Percentiles rank a stretch among this genome's conserved stretches.
phyloP scores from a whole-genome alignment of 2,329 filamentous ascomycete species.

The Cladosporium halotolerans region DNA sequence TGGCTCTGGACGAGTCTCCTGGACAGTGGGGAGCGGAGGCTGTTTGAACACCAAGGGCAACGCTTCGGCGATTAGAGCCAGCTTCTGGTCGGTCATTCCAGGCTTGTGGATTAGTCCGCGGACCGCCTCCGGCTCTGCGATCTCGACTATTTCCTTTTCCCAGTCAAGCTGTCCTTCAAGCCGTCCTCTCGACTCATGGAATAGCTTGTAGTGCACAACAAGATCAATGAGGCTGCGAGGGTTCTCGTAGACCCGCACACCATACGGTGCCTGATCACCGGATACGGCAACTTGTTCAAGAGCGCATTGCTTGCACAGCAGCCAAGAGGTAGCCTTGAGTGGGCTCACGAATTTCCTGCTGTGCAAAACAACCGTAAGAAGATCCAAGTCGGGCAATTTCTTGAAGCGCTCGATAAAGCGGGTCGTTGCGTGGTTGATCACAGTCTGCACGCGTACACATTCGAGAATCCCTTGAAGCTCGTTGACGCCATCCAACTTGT shows the following conservation, averaged over 20 bases:
- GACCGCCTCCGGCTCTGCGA: slow-evolving; percentile 49
- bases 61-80: slow-evolving; percentile 26
- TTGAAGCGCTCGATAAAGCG: slow-evolving; percentile 54
- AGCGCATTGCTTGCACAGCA: slow-evolving; percentile 36
- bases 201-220: slow-evolving; percentile 54
- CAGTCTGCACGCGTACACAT: slow-evolving; percentile 55
- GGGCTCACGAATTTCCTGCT: slow-evolving; percentile 36
- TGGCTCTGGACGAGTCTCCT: slow-evolving; percentile 16
- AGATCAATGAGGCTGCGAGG: slow-evolving; percentile 47
- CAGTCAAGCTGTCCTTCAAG: slow-evolving; percentile 42
- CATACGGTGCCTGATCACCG: too few relatives aligned
- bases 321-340: slow-evolving; percentile 38
- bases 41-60: slow-evolving; percentile 34
- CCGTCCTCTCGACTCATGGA: slow-evolving; percentile 35
- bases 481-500: slow-evolving; percentile 52
- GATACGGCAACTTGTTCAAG: slow-evolving; percentile 8
- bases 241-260: slow-evolving; percentile 16
- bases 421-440: slow-evolving; percentile 57
- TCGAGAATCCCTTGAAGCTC: slow-evolving; percentile 47
- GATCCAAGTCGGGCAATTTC: slow-evolving; percentile 51
- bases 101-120: slow-evolving; percentile 44
- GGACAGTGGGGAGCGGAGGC: slow-evolving; percentile 35
- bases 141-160: slow-evolving; percentile 56
- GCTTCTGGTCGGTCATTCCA: slow-evolving; percentile 53
- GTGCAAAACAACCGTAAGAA: slow-evolving; percentile 44